Percentiles rank a stretch among this genome's conserved stretches.
phyloP scores from a whole-genome alignment of 495 filamentous ascomycete genomes.

The Daldinia grandis region DNA sequence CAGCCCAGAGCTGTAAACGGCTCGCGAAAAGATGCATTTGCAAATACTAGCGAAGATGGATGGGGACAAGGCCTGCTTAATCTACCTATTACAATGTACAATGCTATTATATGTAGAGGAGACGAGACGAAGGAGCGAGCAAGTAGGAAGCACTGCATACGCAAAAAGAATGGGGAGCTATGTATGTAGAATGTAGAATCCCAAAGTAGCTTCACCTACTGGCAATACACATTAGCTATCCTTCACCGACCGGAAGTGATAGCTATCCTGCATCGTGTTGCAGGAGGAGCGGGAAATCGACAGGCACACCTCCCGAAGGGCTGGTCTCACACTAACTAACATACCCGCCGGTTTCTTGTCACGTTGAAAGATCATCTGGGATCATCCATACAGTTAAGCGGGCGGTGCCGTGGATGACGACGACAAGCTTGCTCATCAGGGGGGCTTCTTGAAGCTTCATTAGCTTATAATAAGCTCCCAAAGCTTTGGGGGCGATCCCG shows the following conservation, averaged over 20 bases:
- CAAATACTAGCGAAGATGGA: slow-evolving; percentile 12
- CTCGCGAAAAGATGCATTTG: slow-evolving; percentile 20
- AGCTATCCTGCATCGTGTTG: slow-evolving; percentile 33
- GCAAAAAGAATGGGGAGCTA: slow-evolving; percentile 18
- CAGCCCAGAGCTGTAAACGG: slow-evolving; percentile 11
- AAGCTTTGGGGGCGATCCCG: slow-evolving; percentile 13
- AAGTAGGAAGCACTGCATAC: slow-evolving; percentile 21
- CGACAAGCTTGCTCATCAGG: slow-evolving; percentile 9
- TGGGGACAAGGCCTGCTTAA: slow-evolving; percentile 11
- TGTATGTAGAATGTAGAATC: too few relatives aligned
- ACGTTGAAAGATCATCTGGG: slow-evolving; percentile 19
- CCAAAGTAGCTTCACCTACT: slow-evolving; percentile 22
- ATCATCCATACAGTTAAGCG: slow-evolving; percentile 32
- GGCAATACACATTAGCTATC: neutral
- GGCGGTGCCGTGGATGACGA: slow-evolving; percentile 38
- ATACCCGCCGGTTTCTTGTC: slow-evolving; percentile 12
- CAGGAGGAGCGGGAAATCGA: slow-evolving; percentile 36
- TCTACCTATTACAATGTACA: slow-evolving; percentile 21
- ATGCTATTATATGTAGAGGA: slow-evolving; percentile 20
- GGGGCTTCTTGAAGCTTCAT: slow-evolving; percentile 14
- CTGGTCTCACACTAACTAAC: slow-evolving; percentile 28
- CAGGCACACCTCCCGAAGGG: slow-evolving; percentile 40
- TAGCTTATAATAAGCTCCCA: neutral
- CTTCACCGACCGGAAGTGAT: slow-evolving; percentile 33
- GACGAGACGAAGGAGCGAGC: slow-evolving; percentile 30